Base-by-base conservation (phyloP, 805 yeast species). In the Blastobotrys robertii region DNA sequence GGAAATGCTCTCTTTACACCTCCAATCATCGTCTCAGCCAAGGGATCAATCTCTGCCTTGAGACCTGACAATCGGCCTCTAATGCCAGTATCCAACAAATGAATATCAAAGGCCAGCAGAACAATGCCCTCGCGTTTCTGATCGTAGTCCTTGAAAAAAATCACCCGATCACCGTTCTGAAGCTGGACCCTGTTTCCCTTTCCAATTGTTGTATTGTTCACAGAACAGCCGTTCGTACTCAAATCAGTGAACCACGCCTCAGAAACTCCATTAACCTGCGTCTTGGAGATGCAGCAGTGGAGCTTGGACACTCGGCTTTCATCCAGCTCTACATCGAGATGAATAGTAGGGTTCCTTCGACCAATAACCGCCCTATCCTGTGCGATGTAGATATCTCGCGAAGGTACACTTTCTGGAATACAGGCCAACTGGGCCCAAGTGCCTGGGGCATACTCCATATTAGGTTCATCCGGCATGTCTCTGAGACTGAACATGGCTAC, bases 221-320 rank as follows among this genome's bases (percentile, higher is more conserved):
- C 72, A 52, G 68, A 75, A 56, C 95, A 83, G 2, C 84, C 81
- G 59, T 87, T 88, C 0, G 94, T 76, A 44, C 92, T 81, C 48
- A 69, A 74, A 51, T 87, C 95, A 38, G 84, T 62, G 28, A 88
- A 64, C 94, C 94, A 86, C 11, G 84, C 68, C 55, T 79, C 87
- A 44, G 79, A 84, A 6, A 79, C 19, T 10, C 73, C 72, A 3
- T 76, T 72, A 0, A 78, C 78, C 8, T 13, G 11, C 34, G 25
- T 33, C 55, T 81, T 85, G 45, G 69, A 53, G 10, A 90, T 66
- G 28, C 78, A 64, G 59, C 96, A 87, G 61, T 92, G 97, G 1
- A 80, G 69, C 50, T 86, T 84, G 2, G 97, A 88, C 53, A 90
- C 72, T 37, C 96, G 64, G 51, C 73, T 81, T 51, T 88, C 96